A percentile compares a stretch with the other conserved stretches of the same genome.
phyloP scores from a whole-genome alignment of 139 green algal genomes.

The Coelastrella sp. region DNA sequence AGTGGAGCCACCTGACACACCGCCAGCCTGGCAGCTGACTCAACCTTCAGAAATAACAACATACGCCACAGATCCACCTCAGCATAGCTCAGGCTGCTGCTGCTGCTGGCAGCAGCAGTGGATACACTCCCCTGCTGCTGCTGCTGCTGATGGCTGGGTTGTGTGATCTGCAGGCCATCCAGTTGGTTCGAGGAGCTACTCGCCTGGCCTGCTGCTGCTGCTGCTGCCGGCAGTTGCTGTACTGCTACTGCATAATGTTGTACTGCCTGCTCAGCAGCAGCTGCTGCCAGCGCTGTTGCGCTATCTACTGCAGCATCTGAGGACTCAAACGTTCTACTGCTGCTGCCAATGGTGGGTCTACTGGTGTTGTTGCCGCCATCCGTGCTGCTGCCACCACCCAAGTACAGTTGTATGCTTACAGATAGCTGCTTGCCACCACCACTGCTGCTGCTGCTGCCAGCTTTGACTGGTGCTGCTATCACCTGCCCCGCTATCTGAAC shows the following conservation, averaged over 20 bases:
- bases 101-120: not conserved
- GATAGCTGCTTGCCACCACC: not conserved
- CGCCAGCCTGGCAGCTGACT: conserved; percentile 38
- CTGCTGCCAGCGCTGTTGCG: conserved; percentile 30
- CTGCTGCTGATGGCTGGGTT: not conserved
- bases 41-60: conserved; percentile 21
- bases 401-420: conserved; percentile 14
- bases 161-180: not conserved
- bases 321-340: conserved; percentile 19
- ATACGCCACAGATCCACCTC: conserved; percentile 28
- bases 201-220: conserved; percentile 9
- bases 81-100: not conserved
- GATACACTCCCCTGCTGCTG: not conserved
- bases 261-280: not conserved
- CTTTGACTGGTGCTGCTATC: not conserved
- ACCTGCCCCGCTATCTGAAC: not conserved
- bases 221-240: not conserved
- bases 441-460: not conserved
- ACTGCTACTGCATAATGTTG: not conserved
- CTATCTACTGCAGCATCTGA: conserved; percentile 47
- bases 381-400: conserved; percentile 10
- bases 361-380: not conserved
- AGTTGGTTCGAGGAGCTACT: not conserved
- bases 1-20: conserved; percentile 54
- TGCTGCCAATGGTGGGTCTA: too few species aligned